Percentiles rank a stretch among this genome's conserved stretches.
Conservation (phyloP, 2,329 filamentous ascomycete species). For the Xylariaceae sp. region DNA sequence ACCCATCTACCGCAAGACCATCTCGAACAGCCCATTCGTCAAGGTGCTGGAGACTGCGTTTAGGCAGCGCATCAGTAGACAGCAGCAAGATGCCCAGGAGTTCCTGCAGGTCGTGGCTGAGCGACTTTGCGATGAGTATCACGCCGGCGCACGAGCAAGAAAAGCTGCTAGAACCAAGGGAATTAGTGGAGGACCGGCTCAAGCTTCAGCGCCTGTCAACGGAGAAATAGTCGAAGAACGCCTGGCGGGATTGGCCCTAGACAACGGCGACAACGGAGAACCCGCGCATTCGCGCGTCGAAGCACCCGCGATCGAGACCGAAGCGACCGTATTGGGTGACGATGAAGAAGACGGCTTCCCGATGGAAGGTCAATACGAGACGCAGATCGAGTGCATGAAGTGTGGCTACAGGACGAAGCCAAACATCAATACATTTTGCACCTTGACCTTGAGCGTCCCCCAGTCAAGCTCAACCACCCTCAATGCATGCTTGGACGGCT, state of each 20-base stretch:
- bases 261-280: conserved; percentile 28
- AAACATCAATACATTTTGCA: conserved; percentile 80
- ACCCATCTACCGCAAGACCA: conserved; percentile 89
- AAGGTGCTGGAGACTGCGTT: conserved; percentile 80
- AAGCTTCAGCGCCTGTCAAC: conserved; percentile 17
- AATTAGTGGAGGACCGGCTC: conserved; percentile 7
- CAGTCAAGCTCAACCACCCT: conserved; percentile 75
- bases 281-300: neutral
- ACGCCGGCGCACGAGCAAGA: conserved; percentile 74
- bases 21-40: conserved; percentile 83
- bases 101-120: conserved; percentile 93
- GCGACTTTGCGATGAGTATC: conserved; percentile 88
- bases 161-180: conserved; percentile 43
- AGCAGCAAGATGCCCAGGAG: conserved; percentile 97
- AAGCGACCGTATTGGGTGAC: no score
- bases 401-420: conserved; percentile 88
- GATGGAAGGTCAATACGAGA: conserved; percentile 86
- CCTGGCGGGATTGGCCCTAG: conserved; percentile 23
- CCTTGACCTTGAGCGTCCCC: conserved; percentile 86
- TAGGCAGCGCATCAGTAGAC: conserved; percentile 81
- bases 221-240: conserved; percentile 26
- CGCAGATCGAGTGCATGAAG: conserved; percentile 88
- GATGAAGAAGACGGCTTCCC: conserved; percentile 72
- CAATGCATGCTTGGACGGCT: conserved; percentile 84
- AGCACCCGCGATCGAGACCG: no score